Conservation (phyloP, 2,329 filamentous ascomycete species). For the Neocatenulostroma microsporum region DNA sequence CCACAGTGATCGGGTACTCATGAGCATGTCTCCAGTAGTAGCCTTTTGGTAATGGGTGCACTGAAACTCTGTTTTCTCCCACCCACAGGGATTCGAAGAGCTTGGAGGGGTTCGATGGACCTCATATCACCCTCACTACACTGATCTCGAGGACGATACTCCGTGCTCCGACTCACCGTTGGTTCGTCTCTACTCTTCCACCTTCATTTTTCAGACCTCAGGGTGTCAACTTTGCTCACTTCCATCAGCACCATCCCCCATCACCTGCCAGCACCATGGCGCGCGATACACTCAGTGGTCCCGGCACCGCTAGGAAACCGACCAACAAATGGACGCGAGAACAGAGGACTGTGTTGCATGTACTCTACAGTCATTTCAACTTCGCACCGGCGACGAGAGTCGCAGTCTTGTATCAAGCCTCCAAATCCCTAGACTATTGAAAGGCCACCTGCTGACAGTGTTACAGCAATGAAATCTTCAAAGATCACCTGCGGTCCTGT, state of each 20-base stretch:
- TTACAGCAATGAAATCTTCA: slow-evolving; percentile 4
- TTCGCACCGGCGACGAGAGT: background rate
- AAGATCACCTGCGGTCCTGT: background rate
- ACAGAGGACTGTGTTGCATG: slow-evolving; percentile 1
- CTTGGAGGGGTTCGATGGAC: too few relatives aligned
- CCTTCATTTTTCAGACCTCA: too few relatives aligned
- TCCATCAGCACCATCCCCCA: background rate
- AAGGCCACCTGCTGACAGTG: too few relatives aligned
- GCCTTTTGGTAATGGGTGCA: too few relatives aligned
- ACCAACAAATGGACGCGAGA: slow-evolving; percentile 2
- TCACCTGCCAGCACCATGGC: background rate
- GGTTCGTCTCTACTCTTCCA: too few relatives aligned
- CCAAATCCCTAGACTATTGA: slow-evolving; percentile 3
- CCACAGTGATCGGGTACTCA: too few relatives aligned
- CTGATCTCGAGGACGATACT: slow-evolving; percentile 15
- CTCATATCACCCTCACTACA: slow-evolving; percentile 18
- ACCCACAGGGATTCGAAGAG: too few relatives aligned
- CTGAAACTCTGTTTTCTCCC: too few relatives aligned
- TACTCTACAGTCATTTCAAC: background rate
- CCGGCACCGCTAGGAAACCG: background rate
- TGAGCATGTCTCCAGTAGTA: too few relatives aligned
- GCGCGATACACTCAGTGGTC: background rate
- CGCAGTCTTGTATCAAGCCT: background rate
- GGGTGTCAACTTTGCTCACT: too few relatives aligned
- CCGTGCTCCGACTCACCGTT: too few relatives aligned